Conservation (phyloP, 2,329 filamentous ascomycete species). For the Lithohypha guttulata region DNA sequence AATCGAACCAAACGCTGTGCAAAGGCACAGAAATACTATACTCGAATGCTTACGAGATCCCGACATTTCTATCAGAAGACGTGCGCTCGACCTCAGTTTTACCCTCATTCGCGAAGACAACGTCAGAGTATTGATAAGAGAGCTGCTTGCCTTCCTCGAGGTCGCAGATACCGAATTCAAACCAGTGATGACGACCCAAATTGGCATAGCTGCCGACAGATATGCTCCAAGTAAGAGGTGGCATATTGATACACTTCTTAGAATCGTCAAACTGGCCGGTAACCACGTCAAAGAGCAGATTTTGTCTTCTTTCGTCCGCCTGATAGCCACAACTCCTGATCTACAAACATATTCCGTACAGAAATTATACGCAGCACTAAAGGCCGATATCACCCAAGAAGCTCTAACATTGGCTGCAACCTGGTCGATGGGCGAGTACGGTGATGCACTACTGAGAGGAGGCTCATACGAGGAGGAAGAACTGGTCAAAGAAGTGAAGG, state of each 20-base stretch:
- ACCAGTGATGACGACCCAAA: conserved; percentile 94
- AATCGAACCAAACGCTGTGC: conserved; percentile 93
- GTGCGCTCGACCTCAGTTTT: conserved; percentile 95
- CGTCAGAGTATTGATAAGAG: conserved; percentile 82
- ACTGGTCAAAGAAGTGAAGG: conserved; percentile 68
- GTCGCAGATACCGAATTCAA: conserved; percentile 98
- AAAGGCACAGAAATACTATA: conserved; percentile 94
- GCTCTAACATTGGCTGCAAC: conserved; percentile 84
- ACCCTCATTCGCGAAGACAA: conserved; percentile 97
- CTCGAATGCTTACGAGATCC: conserved; percentile 91
- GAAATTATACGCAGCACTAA: conserved; percentile 81
- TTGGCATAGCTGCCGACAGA: conserved; percentile 90
- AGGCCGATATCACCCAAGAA: conserved; percentile 96
- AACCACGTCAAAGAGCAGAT: conserved; percentile 98
- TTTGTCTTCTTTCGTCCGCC: conserved; percentile 85
- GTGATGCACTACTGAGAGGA: conserved; percentile 75
- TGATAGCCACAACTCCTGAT: conserved; percentile 89
- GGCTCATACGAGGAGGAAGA: conserved; percentile 93
- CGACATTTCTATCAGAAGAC: conserved; percentile 91
- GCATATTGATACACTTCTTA: conserved; percentile 96
- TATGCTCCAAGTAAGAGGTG: conserved; percentile 95
- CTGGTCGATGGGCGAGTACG: conserved; percentile 97
- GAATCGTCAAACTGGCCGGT: conserved; percentile 83
- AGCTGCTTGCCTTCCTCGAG: conserved; percentile 88
- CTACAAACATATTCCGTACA: conserved; percentile 94